phyloP scores from a whole-genome alignment of 345 rosid genomes.

The Linum usitatissimum region DNA sequence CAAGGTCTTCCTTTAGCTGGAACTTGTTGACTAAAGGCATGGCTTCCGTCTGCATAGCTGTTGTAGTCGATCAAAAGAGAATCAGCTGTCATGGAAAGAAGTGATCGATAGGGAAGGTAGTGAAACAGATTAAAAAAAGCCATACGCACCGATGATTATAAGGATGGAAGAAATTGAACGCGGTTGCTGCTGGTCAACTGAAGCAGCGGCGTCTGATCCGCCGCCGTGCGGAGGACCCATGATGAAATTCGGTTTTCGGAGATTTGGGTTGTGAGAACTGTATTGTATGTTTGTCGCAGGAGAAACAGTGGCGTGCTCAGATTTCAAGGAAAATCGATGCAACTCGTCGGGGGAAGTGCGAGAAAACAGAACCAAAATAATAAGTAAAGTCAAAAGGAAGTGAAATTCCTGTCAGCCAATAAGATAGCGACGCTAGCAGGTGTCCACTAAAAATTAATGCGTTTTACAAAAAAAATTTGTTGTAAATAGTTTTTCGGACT shows the following conservation, averaged over 20 bases:
- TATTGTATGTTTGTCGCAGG: background rate
- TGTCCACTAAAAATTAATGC: too few species aligned
- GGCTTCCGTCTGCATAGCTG: slow-evolving; percentile 94
- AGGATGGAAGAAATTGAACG: background rate
- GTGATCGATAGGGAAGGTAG: background rate
- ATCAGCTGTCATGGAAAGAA: background rate
- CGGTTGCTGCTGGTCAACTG: background rate
- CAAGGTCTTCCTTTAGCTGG: slow-evolving; percentile 40
- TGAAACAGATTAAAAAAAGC: background rate
- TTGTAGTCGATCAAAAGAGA: background rate
- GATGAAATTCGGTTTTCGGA: background rate
- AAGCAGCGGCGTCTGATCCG: background rate
- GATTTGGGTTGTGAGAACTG: background rate
- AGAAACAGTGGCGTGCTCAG: background rate
- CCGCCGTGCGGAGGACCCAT: slow-evolving; percentile 2
- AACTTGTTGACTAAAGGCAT: slow-evolving; percentile 63
- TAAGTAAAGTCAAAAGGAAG: too few species aligned
- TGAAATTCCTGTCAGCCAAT: too few species aligned
- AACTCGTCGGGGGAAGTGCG: background rate
- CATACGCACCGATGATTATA: background rate
- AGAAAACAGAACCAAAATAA: too few species aligned
- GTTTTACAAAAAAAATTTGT: too few species aligned
- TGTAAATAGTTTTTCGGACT: too few species aligned
- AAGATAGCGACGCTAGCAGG: too few species aligned
- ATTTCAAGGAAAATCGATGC: background rate